Percentiles rank a stretch among this genome's conserved stretches.
Evolutionary conservation across 116 monocot species (phyloP).

Genomic region (Trichopus zeylanicus): DNA sequence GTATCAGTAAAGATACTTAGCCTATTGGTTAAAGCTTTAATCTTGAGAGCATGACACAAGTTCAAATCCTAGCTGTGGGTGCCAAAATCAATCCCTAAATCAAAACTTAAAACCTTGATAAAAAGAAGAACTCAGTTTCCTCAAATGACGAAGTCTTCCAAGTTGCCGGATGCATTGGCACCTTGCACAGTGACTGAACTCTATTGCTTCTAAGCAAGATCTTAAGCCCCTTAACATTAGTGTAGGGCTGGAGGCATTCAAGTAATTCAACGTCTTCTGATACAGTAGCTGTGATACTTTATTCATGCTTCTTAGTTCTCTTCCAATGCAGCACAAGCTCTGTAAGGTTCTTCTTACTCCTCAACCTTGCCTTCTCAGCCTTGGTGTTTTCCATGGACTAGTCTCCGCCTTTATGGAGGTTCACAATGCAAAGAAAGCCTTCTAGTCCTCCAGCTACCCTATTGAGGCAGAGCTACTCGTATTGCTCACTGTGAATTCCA

Average conservation of each 20-base stretch:
- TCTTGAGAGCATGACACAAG: too few species aligned
- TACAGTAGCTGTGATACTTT: not conserved
- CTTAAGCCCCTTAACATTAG: slow-evolving; percentile 10
- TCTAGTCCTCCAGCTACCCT: slow-evolving; percentile 14
- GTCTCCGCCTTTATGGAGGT: slow-evolving; percentile 32
- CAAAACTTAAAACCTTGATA: not conserved
- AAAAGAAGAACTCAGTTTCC: not conserved
- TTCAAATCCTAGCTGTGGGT: too few species aligned
- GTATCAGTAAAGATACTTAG: too few species aligned
- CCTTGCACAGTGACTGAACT: slow-evolving; percentile 10
- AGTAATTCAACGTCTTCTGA: slow-evolving; percentile 15
- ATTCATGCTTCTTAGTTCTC: not conserved
- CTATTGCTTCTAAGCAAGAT: slow-evolving; percentile 10
- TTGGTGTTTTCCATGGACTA: slow-evolving; percentile 8
- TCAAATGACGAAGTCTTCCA: slow-evolving; percentile 19
- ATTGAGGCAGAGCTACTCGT: slow-evolving; percentile 1
- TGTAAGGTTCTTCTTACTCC: slow-evolving; percentile 13
- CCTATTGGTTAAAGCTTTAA: too few species aligned
- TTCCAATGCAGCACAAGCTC: slow-evolving; percentile 19
- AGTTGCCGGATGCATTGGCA: slow-evolving; percentile 19
- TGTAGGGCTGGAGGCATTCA: slow-evolving; percentile 18
- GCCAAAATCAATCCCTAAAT: too few species aligned
- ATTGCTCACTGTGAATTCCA: slow-evolving; percentile 6
- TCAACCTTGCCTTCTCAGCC: slow-evolving; percentile 17
- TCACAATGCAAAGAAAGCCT: slow-evolving; percentile 26